Conservation (phyloP, 176 grass and related monocot genomes). For the Sorghum bicolor region Sorghum_bicolor_NCBIv3 NC_012870.2:6230501-6231000, state of each 20-base stretch:
- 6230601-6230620: not conserved
- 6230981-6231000: not conserved
- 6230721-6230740: conserved; percentile 85
- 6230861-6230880: conserved; percentile 59
- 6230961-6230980: conserved; percentile 33
- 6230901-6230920: conserved; percentile 85
- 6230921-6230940: conserved; percentile 52
- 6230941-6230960: conserved; percentile 27
- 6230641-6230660: conserved; percentile 10
- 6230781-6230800: not conserved
- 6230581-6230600: not conserved
- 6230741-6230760: conserved; percentile 78
- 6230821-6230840: not conserved
- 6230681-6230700: conserved; percentile 52
- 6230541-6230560: not conserved
- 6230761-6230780: conserved; percentile 44
- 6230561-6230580: not conserved
- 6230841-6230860: not conserved
- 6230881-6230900: conserved; percentile 71
- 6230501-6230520: not conserved
- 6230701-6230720: conserved; percentile 47
- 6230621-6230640: not conserved
- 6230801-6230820: not conserved
- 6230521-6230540: not conserved
- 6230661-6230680: not conserved